phyloP scores from a whole-genome alignment of 768 basidiomycete species.

The Antrodiella citrinella region DNA sequence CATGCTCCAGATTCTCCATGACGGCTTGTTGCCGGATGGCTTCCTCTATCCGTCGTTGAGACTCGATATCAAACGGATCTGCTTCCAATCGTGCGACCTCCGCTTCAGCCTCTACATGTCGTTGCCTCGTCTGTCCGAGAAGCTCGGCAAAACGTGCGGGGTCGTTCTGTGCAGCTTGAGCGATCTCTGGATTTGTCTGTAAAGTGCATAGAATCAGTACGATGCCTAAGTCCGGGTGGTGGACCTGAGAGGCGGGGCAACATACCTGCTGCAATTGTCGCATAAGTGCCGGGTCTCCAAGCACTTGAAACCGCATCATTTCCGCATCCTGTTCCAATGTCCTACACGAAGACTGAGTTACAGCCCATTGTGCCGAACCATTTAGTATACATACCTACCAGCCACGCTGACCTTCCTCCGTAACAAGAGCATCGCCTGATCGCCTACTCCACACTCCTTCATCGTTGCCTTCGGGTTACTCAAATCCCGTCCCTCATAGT shows the following conservation, averaged over 20 bases:
- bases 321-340: constrained; percentile 75
- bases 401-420: constrained; percentile 49
- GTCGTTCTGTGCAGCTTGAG: constrained; percentile 56
- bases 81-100: constrained; percentile 68
- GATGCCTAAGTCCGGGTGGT: constrained; percentile 1
- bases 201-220: neutral
- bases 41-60: constrained; percentile 90
- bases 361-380: neutral
- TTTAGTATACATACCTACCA: constrained; percentile 28
- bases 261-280: constrained; percentile 58
- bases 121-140: constrained; percentile 50
- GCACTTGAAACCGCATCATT: constrained; percentile 80
- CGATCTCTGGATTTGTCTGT: constrained; percentile 79
- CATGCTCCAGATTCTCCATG: constrained; percentile 88
- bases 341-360: constrained; percentile 28
- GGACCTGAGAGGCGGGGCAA: constrained; percentile 1
- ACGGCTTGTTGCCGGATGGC: constrained; percentile 85
- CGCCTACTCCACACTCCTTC: constrained; percentile 51
- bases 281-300: constrained; percentile 82
- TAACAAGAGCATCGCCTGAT: constrained; percentile 59
- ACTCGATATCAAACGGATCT: constrained; percentile 88
- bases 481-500: constrained; percentile 59
- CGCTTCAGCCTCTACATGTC: constrained; percentile 46
- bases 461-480: constrained; percentile 62
- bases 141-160: constrained; percentile 72